Percentiles rank a stretch among this genome's conserved stretches.
Evolutionary conservation across 345 rosid genomes (phyloP).

Genomic region (Linum usitatissimum): DNA sequence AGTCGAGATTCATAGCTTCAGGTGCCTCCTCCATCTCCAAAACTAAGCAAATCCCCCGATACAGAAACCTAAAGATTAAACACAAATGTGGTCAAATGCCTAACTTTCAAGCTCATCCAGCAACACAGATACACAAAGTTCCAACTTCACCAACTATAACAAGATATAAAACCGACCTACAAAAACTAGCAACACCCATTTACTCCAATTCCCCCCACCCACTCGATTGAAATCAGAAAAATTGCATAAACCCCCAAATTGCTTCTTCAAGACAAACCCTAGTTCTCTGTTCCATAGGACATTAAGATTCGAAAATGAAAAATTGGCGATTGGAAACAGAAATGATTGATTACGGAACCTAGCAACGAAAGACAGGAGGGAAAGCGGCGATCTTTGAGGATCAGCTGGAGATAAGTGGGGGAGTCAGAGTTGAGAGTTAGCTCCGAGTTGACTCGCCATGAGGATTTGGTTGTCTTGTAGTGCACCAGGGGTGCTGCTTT

Average conservation of each 20-base stretch:
- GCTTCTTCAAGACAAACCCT: conserved; percentile 11
- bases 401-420: conserved; percentile 9
- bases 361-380: not conserved
- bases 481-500: no score
- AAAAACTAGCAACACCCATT: conserved; percentile 4
- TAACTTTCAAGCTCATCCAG: no score
- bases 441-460: conserved; percentile 26
- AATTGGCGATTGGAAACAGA: not conserved
- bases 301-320: conserved; percentile 5
- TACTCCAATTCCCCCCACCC: not conserved
- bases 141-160: not conserved
- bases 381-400: conserved; percentile 7
- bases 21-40: conserved; percentile 10
- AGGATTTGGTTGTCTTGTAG: not conserved
- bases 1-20: conserved; percentile 46
- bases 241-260: conserved; percentile 7
- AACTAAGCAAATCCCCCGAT: conserved; percentile 1
- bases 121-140: no score
- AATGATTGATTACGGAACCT: conserved; percentile 4
- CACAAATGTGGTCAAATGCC: not conserved
- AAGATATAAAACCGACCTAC: not conserved
- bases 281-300: conserved; percentile 12
- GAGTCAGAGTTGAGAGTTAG: conserved; percentile 14
- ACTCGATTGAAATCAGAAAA: not conserved
- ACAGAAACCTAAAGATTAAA: conserved; percentile 12